These are phyloP conservation scores for Penicillium macrosclerotiorum DNA, from an alignment of 495 filamentous ascomycete genomes.

Conservation along the genomic window DNA sequence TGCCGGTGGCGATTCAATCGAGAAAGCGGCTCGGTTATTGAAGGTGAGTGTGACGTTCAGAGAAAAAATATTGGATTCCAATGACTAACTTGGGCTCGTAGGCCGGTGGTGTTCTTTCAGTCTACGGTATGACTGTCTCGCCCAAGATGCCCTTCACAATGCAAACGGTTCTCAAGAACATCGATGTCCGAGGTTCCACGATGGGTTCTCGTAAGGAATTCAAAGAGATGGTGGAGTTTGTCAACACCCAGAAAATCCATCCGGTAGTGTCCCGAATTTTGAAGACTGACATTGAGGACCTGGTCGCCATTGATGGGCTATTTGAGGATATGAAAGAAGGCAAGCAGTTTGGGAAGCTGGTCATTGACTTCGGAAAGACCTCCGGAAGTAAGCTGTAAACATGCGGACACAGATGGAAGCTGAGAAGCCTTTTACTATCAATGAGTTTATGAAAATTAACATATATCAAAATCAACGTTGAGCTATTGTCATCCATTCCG, in stretches of 20 bases:
- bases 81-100: no score
- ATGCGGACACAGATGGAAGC: no score
- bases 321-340: constrained; percentile 75
- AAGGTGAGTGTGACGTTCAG: constrained; percentile 39
- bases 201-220: constrained; percentile 80
- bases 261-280: constrained; percentile 64
- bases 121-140: constrained; percentile 76
- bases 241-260: constrained; percentile 57
- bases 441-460: background rate
- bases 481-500: no score
- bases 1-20: constrained; percentile 70
- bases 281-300: constrained; percentile 58
- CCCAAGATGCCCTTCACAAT: constrained; percentile 73
- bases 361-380: constrained; percentile 52
- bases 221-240: constrained; percentile 72
- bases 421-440: no score
- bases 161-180: constrained; percentile 69
- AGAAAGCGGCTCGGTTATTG: constrained; percentile 53
- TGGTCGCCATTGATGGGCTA: constrained; percentile 62
- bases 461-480: no score
- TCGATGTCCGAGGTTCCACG: constrained; percentile 68
- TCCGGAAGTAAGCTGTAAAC: constrained; percentile 44
- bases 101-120: constrained; percentile 63
- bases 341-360: constrained; percentile 77
- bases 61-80: background rate